Conservation (phyloP, 345 rosid genomes). For the Capsella bursapastoris region DNA sequence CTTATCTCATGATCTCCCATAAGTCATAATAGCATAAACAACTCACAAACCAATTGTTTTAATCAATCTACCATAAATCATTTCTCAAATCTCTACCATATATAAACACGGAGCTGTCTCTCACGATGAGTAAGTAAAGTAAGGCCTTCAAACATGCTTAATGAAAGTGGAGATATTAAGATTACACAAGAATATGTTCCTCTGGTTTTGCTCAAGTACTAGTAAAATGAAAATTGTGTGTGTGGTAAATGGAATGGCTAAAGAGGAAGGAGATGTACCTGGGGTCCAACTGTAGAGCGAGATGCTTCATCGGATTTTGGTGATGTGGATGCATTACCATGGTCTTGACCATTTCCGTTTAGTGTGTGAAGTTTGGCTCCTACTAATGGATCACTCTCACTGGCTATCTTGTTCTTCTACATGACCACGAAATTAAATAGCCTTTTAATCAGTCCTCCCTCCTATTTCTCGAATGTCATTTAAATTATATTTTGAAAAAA, state of each 20-base stretch:
- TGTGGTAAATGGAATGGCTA: slow-evolving; percentile 22
- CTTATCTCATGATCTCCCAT: slow-evolving; percentile 1
- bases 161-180: neutral
- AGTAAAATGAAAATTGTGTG: slow-evolving; percentile 13
- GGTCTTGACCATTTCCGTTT: slow-evolving; percentile 64
- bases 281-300: slow-evolving; percentile 48
- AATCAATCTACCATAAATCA: neutral
- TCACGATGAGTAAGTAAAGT: neutral
- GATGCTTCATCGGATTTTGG: slow-evolving; percentile 61
- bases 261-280: slow-evolving; percentile 53
- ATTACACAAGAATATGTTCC: neutral
- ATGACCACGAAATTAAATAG: slow-evolving; percentile 24
- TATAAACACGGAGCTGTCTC: slow-evolving; percentile 15
- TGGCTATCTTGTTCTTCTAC: slow-evolving; percentile 70
- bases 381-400: slow-evolving; percentile 63
- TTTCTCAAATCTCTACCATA: slow-evolving; percentile 11
- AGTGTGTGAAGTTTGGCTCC: slow-evolving; percentile 49
- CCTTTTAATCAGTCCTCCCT: slow-evolving; percentile 9
- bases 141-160: neutral
- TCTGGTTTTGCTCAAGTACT: neutral
- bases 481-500: slow-evolving; percentile 18
- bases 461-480: slow-evolving; percentile 2
- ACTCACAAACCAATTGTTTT: neutral
- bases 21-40: neutral
- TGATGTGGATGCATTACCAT: slow-evolving; percentile 54